A percentile compares a stretch with the other conserved stretches of the same genome.
These are phyloP conservation scores for Xerocomellus amylosporus DNA, from an alignment of 768 basidiomycete species.

Conservation along the genomic window DNA sequence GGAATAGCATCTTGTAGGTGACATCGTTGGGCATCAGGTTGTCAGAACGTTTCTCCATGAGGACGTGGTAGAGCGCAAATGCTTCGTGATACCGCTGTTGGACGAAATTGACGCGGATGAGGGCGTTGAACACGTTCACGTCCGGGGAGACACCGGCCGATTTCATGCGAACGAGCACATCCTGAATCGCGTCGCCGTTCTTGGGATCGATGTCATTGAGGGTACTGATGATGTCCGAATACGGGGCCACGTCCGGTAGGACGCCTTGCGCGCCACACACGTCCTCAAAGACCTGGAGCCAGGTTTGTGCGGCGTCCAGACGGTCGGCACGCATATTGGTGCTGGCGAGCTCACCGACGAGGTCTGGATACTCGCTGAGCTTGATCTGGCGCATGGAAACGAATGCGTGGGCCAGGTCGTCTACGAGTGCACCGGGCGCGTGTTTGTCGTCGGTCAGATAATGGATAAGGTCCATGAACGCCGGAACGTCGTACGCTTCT, in stretches of 20 bases:
- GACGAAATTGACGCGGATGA: constrained; percentile 42
- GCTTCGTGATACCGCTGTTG: constrained; percentile 33
- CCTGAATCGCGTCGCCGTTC: constrained; percentile 32
- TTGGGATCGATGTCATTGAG: constrained; percentile 32
- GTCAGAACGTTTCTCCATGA: constrained; percentile 34
- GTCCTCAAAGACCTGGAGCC: constrained; percentile 28
- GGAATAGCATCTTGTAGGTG: constrained; percentile 48
- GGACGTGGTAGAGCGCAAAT: constrained; percentile 42
- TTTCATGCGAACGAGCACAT: constrained; percentile 40
- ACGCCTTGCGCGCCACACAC: constrained; percentile 18
- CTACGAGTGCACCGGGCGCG: constrained; percentile 15
- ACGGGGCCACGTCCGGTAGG: constrained; percentile 27
- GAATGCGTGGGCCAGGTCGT: constrained; percentile 23
- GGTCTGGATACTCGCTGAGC: constrained; percentile 28
- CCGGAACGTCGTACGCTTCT: constrained; percentile 16
- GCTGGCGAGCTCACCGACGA: constrained; percentile 39
- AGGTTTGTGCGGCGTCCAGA: constrained; percentile 29
- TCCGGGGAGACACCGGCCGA: constrained; percentile 38
- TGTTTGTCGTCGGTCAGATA: constrained; percentile 18
- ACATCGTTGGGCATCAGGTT: constrained; percentile 39
- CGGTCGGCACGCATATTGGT: constrained; percentile 35
- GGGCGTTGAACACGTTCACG: constrained; percentile 45
- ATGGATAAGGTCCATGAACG: constrained; percentile 29
- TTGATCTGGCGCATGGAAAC: constrained; percentile 14
- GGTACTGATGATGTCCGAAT: constrained; percentile 39